phyloP scores from a whole-genome alignment of 345 rosid genomes.

The Garcia nutans region DNA sequence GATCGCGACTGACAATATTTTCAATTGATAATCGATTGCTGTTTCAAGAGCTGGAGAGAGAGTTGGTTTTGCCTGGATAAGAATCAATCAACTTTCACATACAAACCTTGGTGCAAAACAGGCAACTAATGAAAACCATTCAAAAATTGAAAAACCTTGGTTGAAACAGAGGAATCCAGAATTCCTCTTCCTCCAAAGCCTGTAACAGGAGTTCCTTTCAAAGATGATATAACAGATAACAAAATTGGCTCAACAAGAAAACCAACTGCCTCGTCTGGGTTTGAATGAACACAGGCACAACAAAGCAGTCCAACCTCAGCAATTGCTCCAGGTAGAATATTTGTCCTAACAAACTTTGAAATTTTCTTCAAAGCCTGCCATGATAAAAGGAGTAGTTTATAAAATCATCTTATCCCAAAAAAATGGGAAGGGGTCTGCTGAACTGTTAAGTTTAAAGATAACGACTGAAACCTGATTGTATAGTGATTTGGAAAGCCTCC shows the following conservation, averaged over 20 bases:
- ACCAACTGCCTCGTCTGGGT: slow-evolving; percentile 87
- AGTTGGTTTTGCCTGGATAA: slow-evolving; percentile 60
- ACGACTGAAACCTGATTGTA: slow-evolving; percentile 65
- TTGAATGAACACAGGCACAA: slow-evolving; percentile 94
- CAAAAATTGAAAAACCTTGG: slow-evolving; percentile 55
- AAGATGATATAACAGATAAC: slow-evolving; percentile 70
- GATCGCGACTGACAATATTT: slow-evolving; percentile 83
- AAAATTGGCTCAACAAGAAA: slow-evolving; percentile 87
- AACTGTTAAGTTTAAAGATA: slow-evolving; percentile 20
- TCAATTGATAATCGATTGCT: slow-evolving; percentile 88
- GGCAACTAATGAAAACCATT: slow-evolving; percentile 23
- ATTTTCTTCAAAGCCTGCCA: slow-evolving; percentile 91
- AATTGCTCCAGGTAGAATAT: slow-evolving; percentile 97
- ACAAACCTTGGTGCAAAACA: slow-evolving; percentile 22
- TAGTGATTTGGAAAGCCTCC: slow-evolving; percentile 79
- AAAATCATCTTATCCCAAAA: not conserved
- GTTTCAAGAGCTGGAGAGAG: slow-evolving; percentile 96
- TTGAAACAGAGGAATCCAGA: slow-evolving; percentile 43
- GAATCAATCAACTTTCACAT: slow-evolving; percentile 14
- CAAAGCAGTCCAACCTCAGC: slow-evolving; percentile 99
- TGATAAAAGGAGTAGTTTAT: slow-evolving; percentile 20
- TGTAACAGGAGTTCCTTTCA: slow-evolving; percentile 79
- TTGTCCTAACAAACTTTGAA: slow-evolving; percentile 86
- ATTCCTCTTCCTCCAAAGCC: slow-evolving; percentile 86
- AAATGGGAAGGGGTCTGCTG: not conserved